Conservation (phyloP, 768 basidiomycete genomes). For the Suillus luteus region DNA sequence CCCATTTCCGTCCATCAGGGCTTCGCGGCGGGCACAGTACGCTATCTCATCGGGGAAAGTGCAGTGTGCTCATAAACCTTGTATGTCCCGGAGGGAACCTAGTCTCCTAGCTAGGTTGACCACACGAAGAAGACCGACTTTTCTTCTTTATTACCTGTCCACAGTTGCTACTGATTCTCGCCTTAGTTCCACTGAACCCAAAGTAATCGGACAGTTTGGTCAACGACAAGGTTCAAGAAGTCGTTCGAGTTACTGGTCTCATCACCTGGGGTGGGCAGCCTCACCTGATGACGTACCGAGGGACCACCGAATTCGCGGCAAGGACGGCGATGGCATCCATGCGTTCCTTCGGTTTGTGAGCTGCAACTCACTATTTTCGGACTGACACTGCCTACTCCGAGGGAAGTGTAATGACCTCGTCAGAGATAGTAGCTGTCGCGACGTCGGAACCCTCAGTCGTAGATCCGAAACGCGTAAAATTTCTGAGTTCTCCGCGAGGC, state of each 20-base stretch:
- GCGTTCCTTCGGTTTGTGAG: slow-evolving; percentile 4
- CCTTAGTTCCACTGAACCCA: neutral
- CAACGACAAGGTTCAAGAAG: neutral
- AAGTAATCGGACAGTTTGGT: neutral
- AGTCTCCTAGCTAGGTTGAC: neutral
- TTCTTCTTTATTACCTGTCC: slow-evolving; percentile 1
- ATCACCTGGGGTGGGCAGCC: neutral
- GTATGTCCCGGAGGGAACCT: neutral
- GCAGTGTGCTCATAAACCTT: neutral
- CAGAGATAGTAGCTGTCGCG: neutral
- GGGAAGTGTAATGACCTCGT: neutral
- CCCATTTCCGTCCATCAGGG: neutral
- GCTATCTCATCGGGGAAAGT: neutral
- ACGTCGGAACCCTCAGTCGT: neutral
- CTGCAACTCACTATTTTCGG: neutral
- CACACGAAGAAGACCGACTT: neutral
- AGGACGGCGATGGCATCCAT: neutral
- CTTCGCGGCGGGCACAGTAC: neutral
- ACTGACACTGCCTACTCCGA: neutral
- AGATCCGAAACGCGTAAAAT: neutral
- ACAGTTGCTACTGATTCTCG: neutral
- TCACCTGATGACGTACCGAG: neutral
- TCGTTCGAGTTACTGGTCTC: neutral
- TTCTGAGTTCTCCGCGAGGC: slow-evolving; percentile 1
- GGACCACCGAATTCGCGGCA: neutral